Conservation (phyloP, 495 filamentous ascomycete species). For the Podospora comata region DNA sequence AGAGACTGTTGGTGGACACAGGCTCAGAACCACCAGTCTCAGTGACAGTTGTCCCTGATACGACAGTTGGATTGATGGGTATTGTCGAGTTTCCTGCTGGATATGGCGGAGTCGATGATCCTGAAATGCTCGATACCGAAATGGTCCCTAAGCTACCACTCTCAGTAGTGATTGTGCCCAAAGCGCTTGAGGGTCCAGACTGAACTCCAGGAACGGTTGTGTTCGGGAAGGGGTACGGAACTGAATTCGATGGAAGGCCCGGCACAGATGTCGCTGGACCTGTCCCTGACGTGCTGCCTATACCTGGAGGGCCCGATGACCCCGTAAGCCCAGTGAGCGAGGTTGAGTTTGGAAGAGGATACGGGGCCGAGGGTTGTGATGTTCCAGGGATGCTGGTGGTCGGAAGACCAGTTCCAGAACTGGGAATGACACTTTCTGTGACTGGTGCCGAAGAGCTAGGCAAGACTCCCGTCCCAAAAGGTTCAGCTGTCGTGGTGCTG, state of each 20-base stretch:
- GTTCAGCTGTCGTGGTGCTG: neutral
- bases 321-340: neutral
- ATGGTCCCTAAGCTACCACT: neutral
- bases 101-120: slow-evolving; percentile 7
- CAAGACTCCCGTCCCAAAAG: neutral
- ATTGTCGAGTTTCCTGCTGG: slow-evolving; percentile 3
- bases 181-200: slow-evolving; percentile 2
- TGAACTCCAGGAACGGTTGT: slow-evolving; percentile 20
- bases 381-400: neutral
- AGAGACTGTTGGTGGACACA: neutral
- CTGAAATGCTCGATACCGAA: neutral
- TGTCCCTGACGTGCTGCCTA: slow-evolving; percentile 13
- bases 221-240: neutral
- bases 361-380: neutral
- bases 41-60: neutral
- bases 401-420: neutral
- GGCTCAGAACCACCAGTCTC: neutral
- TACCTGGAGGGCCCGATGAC: neutral
- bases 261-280: slow-evolving; percentile 4
- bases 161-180: neutral
- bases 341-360: neutral
- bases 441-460: neutral
- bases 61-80: neutral
- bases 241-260: slow-evolving; percentile 17
- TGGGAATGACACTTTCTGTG: neutral